Conservation (phyloP, 257 asterid species). For the Rubia yunnanensis region DNA sequence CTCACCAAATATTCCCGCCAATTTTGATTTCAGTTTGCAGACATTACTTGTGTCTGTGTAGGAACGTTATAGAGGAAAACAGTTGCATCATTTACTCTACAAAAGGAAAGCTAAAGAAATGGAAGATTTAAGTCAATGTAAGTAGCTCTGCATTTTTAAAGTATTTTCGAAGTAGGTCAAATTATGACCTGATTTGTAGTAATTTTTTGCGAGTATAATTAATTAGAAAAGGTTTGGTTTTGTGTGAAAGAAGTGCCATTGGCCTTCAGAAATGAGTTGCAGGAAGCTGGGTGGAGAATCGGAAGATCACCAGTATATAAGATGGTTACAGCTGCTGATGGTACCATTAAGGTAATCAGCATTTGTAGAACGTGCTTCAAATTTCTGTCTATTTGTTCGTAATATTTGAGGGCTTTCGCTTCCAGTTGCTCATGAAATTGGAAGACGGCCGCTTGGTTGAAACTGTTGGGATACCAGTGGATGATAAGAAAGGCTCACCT, state of each 20-base stretch:
- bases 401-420: neutral
- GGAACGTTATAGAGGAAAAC: conserved; percentile 86
- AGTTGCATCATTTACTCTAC: conserved; percentile 74
- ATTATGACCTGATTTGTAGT: neutral
- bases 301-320: conserved; percentile 69
- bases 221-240: neutral
- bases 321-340: conserved; percentile 73
- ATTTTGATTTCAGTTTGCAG: neutral
- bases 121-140: conserved; percentile 67
- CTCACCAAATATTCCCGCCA: neutral
- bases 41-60: conserved; percentile 15
- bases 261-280: conserved; percentile 68
- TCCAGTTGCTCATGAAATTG: conserved; percentile 70
- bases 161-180: neutral
- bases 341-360: conserved; percentile 67
- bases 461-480: conserved; percentile 92
- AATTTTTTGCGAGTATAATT: neutral
- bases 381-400: neutral
- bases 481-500: conserved; percentile 53
- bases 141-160: conserved; percentile 13
- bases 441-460: conserved; percentile 85
- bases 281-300: conserved; percentile 81
- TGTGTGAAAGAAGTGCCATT: conserved; percentile 54
- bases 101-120: conserved; percentile 71
- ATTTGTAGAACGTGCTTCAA: neutral